Evolutionary conservation across 2,329 filamentous ascomycete genomes (phyloP).

Genomic region (Phialophora macrospora): DNA sequence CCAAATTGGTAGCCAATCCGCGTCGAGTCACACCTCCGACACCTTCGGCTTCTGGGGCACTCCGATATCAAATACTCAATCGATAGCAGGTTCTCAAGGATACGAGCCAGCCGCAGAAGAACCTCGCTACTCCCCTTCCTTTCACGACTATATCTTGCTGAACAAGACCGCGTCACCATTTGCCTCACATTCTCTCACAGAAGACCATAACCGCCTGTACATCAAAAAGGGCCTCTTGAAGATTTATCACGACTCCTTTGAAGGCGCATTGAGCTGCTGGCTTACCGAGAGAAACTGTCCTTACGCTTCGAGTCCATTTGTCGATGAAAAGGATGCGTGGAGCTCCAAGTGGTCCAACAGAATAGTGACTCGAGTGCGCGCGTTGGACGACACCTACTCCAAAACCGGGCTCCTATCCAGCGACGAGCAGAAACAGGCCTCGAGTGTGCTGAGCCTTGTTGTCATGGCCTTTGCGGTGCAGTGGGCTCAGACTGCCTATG

Average conservation of each 20-base stretch:
- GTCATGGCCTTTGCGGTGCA: conserved; percentile 33
- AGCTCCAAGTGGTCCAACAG: conserved; percentile 25
- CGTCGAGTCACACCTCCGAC: conserved; percentile 8
- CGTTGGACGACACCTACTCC: conserved; percentile 24
- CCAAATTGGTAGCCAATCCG: neutral
- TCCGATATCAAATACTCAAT: conserved; percentile 12
- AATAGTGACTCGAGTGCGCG: conserved; percentile 26
- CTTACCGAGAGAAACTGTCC: conserved; percentile 38
- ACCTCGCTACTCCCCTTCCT: conserved; percentile 20
- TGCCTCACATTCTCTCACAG: conserved; percentile 41
- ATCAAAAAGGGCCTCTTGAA: conserved; percentile 41
- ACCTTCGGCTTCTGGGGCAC: conserved; percentile 8
- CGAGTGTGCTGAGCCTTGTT: conserved; percentile 23
- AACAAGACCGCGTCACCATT: conserved; percentile 13
- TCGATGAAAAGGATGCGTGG: conserved; percentile 18
- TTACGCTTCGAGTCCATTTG: conserved; percentile 42
- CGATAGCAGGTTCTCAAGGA: conserved; percentile 4
- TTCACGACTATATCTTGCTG: neutral
- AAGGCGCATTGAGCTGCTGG: conserved; percentile 34
- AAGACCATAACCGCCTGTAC: conserved; percentile 45
- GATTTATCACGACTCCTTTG: conserved; percentile 34
- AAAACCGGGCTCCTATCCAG: conserved; percentile 17
- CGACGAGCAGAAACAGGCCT: conserved; percentile 26
- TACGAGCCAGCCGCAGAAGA: conserved; percentile 31
- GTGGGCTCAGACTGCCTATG: conserved; percentile 25